Conservation (phyloP, 2,329 filamentous ascomycete genomes). For the Coniochaeta pulveracea region DNA sequence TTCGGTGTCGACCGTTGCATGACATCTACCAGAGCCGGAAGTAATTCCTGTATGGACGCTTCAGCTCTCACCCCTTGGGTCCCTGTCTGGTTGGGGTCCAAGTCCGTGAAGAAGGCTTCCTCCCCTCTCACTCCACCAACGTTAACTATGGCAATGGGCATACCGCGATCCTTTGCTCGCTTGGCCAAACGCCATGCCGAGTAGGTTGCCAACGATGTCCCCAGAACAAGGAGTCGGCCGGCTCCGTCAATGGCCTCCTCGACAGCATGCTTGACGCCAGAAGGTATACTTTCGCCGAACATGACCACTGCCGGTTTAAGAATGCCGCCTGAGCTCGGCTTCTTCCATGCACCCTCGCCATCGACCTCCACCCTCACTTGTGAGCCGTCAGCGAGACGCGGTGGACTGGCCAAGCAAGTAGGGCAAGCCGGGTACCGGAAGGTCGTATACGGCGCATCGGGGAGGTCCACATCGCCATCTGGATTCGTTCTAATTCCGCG, state of each 20-base stretch:
- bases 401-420: constrained; percentile 57
- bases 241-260: constrained; percentile 72
- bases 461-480: constrained; percentile 87
- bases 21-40: constrained; percentile 44
- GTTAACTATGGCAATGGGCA: constrained; percentile 82
- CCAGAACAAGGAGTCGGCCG: constrained; percentile 65
- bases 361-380: constrained; percentile 56
- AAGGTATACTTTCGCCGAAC: constrained; percentile 83
- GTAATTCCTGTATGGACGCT: constrained; percentile 42
- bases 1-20: constrained; percentile 23
- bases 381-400: constrained; percentile 40
- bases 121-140: constrained; percentile 76
- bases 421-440: constrained; percentile 91
- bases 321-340: constrained; percentile 59
- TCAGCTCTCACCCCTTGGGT: constrained; percentile 44
- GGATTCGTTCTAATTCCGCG: constrained; percentile 76
- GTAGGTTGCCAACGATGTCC: constrained; percentile 87
- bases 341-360: constrained; percentile 65
- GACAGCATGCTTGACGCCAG: constrained; percentile 58
- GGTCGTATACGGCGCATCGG: constrained; percentile 74
- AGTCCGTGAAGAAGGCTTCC: constrained; percentile 53
- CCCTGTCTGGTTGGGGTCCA: constrained; percentile 40
- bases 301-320: constrained; percentile 90
- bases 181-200: constrained; percentile 88
- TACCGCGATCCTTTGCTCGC: constrained; percentile 66